phyloP scores from a whole-genome alignment of 176 grass and related monocot genomes.

The Phyllostachys edulis region DNA sequence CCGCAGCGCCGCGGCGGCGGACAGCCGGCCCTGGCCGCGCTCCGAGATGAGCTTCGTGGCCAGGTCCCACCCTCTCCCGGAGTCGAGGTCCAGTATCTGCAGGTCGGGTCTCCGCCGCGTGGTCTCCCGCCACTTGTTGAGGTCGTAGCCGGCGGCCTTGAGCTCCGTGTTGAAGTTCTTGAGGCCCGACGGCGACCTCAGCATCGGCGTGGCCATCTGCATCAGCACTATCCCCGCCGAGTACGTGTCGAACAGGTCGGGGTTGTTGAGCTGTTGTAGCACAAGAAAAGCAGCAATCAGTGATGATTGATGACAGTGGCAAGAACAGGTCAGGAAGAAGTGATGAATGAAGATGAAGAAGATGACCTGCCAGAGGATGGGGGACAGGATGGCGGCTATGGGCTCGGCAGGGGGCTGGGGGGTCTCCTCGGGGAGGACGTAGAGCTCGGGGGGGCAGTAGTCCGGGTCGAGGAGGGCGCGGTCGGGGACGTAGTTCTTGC shows the following conservation, averaged over 20 bases:
- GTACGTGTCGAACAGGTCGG: conserved; percentile 98
- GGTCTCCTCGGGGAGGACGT: conserved; percentile 95
- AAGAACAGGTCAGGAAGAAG: not conserved
- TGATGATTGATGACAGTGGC: not conserved
- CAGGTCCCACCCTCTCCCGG: conserved; percentile 92
- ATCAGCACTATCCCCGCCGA: conserved; percentile 92
- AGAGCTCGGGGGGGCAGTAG: conserved; percentile 93
- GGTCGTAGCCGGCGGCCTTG: conserved; percentile 73
- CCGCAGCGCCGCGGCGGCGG: conserved; percentile 74
- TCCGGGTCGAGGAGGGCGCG: conserved; percentile 73
- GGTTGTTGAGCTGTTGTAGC: conserved; percentile 65
- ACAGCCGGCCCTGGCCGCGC: conserved; percentile 59
- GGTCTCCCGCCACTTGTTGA: conserved; percentile 69
- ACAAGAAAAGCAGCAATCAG: conserved; percentile 9
- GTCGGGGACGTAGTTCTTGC: conserved; percentile 94
- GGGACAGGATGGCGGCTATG: conserved; percentile 91
- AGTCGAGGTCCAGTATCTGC: conserved; percentile 73
- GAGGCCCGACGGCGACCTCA: conserved; percentile 60
- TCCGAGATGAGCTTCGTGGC: conserved; percentile 86
- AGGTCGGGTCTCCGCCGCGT: conserved; percentile 64
- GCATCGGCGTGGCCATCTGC: conserved; percentile 83
- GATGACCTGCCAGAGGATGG: conserved; percentile 82
- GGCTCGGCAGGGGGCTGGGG: conserved; percentile 73
- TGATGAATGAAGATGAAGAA: not conserved
- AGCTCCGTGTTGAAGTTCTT: conserved; percentile 95